A percentile compares a stretch with the other conserved stretches of the same genome.
Conservation (phyloP, 1,284 basidiomycete genomes). For the Ceratobasidium theobromae region DNA sequence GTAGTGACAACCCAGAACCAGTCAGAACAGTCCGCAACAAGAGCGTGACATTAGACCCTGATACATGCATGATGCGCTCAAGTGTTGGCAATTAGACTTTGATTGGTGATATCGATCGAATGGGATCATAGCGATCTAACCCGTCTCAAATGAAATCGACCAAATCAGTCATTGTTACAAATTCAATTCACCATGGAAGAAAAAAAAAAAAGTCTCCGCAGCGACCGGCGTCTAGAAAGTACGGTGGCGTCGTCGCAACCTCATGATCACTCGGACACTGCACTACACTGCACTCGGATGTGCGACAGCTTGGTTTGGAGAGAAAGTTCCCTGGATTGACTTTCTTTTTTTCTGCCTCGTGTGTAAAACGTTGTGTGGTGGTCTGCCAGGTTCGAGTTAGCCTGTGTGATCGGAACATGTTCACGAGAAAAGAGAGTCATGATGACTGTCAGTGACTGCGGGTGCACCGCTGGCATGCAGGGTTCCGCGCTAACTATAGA, state of each 20-base stretch:
- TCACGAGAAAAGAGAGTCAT: neutral
- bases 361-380: conserved; percentile 1
- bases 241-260: too few relatives aligned
- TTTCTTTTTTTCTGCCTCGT: too few relatives aligned
- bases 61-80: neutral
- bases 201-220: too few relatives aligned
- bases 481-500: neutral
- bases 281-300: too few relatives aligned
- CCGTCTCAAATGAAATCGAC: too few relatives aligned
- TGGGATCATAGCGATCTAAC: neutral
- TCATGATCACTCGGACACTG: too few relatives aligned
- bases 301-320: too few relatives aligned
- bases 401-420: conserved; percentile 10
- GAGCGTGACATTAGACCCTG: neutral
- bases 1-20: too few relatives aligned
- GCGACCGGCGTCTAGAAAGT: too few relatives aligned
- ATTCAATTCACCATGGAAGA: too few relatives aligned
- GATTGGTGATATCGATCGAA: neutral
- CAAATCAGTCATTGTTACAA: too few relatives aligned
- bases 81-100: conserved; percentile 13
- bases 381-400: conserved; percentile 12
- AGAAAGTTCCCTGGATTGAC: too few relatives aligned
- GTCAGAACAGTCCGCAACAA: neutral
- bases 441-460: neutral
- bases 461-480: neutral